A percentile compares a stretch with the other conserved stretches of the same genome.
Evolutionary conservation across 257 asterid genomes (phyloP).

Genomic region (Capsicum baccatum): DNA sequence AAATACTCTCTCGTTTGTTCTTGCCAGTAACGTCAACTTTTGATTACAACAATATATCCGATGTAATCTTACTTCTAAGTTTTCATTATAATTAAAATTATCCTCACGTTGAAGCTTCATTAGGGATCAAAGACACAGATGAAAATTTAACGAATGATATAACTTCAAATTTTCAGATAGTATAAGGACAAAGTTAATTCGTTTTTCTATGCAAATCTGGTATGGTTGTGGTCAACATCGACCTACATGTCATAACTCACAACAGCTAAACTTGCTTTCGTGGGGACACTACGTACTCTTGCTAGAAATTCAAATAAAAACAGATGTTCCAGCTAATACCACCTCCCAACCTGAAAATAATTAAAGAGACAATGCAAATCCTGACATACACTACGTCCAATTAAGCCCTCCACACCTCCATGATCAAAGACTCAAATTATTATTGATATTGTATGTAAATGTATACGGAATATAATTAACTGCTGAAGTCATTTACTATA

Average conservation of each 20-base stretch:
- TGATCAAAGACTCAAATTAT: too few species aligned
- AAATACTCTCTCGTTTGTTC: too few species aligned
- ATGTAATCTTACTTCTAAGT: too few species aligned
- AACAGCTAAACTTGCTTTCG: background rate
- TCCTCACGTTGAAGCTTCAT: too few species aligned
- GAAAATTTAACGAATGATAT: background rate
- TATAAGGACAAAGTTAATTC: background rate
- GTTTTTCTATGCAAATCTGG: background rate
- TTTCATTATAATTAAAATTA: too few species aligned
- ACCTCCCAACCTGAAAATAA: background rate
- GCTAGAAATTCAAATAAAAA: background rate
- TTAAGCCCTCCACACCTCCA: background rate
- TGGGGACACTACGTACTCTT: background rate
- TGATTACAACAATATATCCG: too few species aligned
- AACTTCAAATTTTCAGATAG: background rate
- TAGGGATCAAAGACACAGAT: too few species aligned
- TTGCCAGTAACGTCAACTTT: too few species aligned
- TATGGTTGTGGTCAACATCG: background rate
- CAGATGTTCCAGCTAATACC: background rate
- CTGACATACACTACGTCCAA: slow-evolving; percentile 19
- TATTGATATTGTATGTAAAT: too few species aligned
- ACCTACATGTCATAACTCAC: background rate
- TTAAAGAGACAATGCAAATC: background rate
- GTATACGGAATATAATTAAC: too few species aligned
- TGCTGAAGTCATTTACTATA: too few species aligned